Evolutionary conservation across 1,284 basidiomycete genomes (phyloP).

Genomic region (Exobasidium rhododendri): DNA sequence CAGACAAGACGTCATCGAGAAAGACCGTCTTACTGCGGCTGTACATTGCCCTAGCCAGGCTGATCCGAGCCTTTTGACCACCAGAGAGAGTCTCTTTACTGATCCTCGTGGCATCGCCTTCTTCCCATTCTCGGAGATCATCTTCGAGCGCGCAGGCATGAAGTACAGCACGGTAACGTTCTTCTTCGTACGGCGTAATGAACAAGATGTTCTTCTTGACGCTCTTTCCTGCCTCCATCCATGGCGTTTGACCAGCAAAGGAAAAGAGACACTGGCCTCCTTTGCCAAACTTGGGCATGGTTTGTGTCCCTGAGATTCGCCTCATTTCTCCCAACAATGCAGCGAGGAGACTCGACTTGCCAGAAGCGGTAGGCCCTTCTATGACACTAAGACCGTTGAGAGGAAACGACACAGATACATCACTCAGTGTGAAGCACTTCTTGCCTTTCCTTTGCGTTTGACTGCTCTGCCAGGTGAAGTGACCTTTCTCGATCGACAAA

Average conservation of each 20-base stretch:
- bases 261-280: conserved; percentile 17
- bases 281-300: conserved; percentile 2
- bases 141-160: conserved; percentile 34
- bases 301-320: conserved; percentile 6
- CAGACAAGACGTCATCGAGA: conserved; percentile 49
- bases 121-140: conserved; percentile 38
- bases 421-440: conserved; percentile 26
- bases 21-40: conserved; percentile 35
- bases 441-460: background rate
- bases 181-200: conserved; percentile 26
- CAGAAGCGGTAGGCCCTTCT: conserved; percentile 43
- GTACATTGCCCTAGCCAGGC: conserved; percentile 46
- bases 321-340: conserved; percentile 45
- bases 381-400: conserved; percentile 32
- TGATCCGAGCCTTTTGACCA: conserved; percentile 43
- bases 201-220: conserved; percentile 47
- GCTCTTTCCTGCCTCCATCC: conserved; percentile 32
- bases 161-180: conserved; percentile 35
- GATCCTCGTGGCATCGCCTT: conserved; percentile 35
- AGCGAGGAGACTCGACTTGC: conserved; percentile 46
- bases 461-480: background rate
- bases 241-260: conserved; percentile 40
- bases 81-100: conserved; percentile 37
- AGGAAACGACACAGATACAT: conserved; percentile 33
- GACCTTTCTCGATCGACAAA: background rate